phyloP scores from a whole-genome alignment of 2,329 filamentous ascomycete species.

The Fusarium robinianum region DNA sequence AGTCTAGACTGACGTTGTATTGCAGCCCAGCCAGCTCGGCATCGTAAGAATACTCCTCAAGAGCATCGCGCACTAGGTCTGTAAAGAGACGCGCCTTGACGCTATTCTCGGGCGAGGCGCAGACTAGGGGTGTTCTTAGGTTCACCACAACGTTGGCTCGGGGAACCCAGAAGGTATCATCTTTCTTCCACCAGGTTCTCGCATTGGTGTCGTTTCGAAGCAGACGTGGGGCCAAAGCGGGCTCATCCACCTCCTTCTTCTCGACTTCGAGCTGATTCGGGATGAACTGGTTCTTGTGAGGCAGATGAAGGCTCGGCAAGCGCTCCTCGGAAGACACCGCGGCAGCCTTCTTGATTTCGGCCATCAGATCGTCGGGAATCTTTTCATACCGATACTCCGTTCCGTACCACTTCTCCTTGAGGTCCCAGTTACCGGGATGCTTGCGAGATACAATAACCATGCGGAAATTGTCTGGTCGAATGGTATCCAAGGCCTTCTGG shows the following conservation, averaged over 20 bases:
- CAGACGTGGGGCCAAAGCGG: conserved; percentile 74
- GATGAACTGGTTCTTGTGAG: conserved; percentile 94
- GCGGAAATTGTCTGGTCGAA: conserved; percentile 88
- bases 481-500: conserved; percentile 69
- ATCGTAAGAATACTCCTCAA: conserved; percentile 94
- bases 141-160: conserved; percentile 87
- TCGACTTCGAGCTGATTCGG: conserved; percentile 92
- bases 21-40: conserved; percentile 89
- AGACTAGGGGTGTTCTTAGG: conserved; percentile 78
- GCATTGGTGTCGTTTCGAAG: conserved; percentile 82
- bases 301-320: conserved; percentile 76
- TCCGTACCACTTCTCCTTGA: conserved; percentile 96
- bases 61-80: conserved; percentile 82
- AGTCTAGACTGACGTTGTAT: conserved; percentile 76
- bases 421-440: conserved; percentile 80
- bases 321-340: conserved; percentile 61
- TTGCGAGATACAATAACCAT: conserved; percentile 82
- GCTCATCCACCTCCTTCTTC: conserved; percentile 84
- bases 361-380: conserved; percentile 75
- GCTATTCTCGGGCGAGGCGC: conserved; percentile 75
- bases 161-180: conserved; percentile 97
- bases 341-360: conserved; percentile 68
- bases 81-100: conserved; percentile 81
- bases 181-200: conserved; percentile 96
- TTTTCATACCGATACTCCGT: conserved; percentile 88